Percentiles rank a stretch among this genome's conserved stretches.
Conservation (phyloP, 345 rosid species). For the Combretum micranthum region DNA sequence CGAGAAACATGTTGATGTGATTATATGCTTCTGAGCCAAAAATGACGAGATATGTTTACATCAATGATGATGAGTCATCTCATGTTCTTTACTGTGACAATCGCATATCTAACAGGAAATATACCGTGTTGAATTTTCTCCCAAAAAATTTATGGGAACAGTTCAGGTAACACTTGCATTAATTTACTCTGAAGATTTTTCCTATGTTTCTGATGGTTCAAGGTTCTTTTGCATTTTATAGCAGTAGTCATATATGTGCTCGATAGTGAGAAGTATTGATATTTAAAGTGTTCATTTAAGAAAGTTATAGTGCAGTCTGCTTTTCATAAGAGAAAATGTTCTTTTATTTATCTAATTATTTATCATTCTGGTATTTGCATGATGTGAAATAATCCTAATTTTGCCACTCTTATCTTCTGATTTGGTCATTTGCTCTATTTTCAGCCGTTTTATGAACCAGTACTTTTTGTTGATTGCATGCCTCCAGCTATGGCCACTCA, state of each 20-base stretch:
- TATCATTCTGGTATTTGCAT: too few species aligned
- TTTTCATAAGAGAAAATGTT: too few species aligned
- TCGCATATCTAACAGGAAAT: slow-evolving; percentile 84
- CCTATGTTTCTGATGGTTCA: not conserved
- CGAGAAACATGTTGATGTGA: slow-evolving; percentile 4
- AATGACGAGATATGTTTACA: slow-evolving; percentile 93
- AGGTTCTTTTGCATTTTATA: too few species aligned
- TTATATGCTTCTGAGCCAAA: slow-evolving; percentile 19
- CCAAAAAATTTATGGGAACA: slow-evolving; percentile 95
- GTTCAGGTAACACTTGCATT: slow-evolving; percentile 53
- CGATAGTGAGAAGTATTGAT: too few species aligned
- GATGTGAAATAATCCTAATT: too few species aligned
- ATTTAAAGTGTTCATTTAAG: too few species aligned
- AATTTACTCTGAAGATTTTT: too few species aligned
- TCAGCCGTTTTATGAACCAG: slow-evolving; percentile 99
- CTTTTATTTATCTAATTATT: too few species aligned
- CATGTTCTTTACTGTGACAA: slow-evolving; percentile 72
- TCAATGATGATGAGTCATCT: slow-evolving; percentile 73
- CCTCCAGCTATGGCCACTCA: slow-evolving; percentile 99
- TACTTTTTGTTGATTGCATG: slow-evolving; percentile 97
- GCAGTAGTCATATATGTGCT: too few species aligned
- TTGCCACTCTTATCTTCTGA: too few species aligned
- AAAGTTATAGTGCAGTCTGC: too few species aligned
- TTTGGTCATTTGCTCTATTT: slow-evolving; percentile 10
- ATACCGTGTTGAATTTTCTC: slow-evolving; percentile 77